Conservation (phyloP, 1,284 basidiomycete species). For the Heterobasidion irregulare region DNA sequence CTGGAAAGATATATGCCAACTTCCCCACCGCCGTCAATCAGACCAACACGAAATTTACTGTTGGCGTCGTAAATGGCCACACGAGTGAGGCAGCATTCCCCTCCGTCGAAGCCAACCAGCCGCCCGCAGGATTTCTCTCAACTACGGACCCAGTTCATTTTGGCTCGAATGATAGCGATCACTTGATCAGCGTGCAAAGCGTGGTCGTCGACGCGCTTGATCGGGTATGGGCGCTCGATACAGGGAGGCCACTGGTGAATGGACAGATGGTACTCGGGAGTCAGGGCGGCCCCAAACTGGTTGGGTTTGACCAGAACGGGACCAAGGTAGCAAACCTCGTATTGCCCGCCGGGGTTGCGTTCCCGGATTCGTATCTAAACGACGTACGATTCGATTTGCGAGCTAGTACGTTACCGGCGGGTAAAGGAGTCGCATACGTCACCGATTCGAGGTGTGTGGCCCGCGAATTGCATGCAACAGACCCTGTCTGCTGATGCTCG, state of each 20-base stretch:
- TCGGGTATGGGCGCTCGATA: neutral
- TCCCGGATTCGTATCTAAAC: neutral
- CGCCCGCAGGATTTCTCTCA: neutral
- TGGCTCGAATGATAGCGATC: neutral
- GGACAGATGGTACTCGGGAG: neutral
- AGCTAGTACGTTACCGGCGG: neutral
- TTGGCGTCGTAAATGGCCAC: neutral
- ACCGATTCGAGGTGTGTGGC: neutral
- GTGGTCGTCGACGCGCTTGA: neutral
- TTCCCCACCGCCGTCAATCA: neutral
- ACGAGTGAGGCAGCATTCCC: neutral
- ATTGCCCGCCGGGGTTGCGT: neutral
- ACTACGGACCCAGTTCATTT: neutral
- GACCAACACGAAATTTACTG: neutral
- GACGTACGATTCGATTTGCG: neutral
- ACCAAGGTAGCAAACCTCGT: neutral
- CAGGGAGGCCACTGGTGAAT: neutral
- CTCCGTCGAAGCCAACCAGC: neutral
- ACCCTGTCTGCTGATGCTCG: no score
- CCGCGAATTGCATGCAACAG: no score
- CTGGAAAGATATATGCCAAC: neutral
- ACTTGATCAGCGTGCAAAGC: neutral
- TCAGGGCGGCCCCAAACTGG: neutral
- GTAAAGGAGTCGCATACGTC: neutral
- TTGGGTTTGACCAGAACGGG: neutral